These are phyloP conservation scores for Pseudomicrostroma phylloplanum DNA, from an alignment of 1,284 basidiomycete species.

Conservation along the genomic window DNA sequence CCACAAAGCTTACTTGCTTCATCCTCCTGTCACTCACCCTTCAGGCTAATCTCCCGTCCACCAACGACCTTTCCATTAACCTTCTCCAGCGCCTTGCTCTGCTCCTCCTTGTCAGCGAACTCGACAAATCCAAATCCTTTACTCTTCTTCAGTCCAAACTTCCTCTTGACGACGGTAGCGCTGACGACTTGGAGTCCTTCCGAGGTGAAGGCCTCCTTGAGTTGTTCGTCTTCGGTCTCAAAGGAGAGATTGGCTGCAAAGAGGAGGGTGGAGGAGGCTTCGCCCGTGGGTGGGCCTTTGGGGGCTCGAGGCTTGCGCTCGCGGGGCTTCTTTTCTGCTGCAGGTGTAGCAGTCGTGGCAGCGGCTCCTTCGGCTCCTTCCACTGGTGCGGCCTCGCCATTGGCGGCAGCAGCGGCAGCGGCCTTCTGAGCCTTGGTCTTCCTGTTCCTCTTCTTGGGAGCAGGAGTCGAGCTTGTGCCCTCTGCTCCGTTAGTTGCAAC, in stretches of 20 bases:
- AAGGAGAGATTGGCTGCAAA: conserved; percentile 46
- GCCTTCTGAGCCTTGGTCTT: conserved; percentile 22
- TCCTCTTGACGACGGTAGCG: conserved; percentile 38
- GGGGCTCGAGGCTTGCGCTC: conserved; percentile 19
- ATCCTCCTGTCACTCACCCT: conserved; percentile 2
- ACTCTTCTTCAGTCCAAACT: conserved; percentile 23
- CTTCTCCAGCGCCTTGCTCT: conserved; percentile 33
- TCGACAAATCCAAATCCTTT: conserved; percentile 47
- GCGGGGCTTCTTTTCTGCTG: conserved; percentile 14
- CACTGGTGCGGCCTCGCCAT: conserved; percentile 20
- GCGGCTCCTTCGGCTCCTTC: conserved; percentile 10
- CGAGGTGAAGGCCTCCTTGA: conserved; percentile 32
- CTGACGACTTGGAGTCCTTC: conserved; percentile 26
- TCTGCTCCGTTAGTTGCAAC: conserved; percentile 19
- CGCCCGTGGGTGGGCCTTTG: conserved; percentile 31
- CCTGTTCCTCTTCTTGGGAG: conserved; percentile 10
- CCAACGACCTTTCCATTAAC: conserved; percentile 31
- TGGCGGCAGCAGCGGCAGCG: conserved; percentile 18
- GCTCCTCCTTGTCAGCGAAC: conserved; percentile 30
- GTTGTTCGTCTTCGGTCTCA: conserved; percentile 33
- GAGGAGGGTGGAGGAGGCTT: conserved; percentile 41
- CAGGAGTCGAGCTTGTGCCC: conserved; percentile 15
- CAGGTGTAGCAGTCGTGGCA: conserved; percentile 9
- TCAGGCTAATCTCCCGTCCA: conserved; percentile 30
- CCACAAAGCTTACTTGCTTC: no score